Base-by-base conservation (phyloP, 179 eudicot genomes). In the Pouteria campechiana region DNA sequence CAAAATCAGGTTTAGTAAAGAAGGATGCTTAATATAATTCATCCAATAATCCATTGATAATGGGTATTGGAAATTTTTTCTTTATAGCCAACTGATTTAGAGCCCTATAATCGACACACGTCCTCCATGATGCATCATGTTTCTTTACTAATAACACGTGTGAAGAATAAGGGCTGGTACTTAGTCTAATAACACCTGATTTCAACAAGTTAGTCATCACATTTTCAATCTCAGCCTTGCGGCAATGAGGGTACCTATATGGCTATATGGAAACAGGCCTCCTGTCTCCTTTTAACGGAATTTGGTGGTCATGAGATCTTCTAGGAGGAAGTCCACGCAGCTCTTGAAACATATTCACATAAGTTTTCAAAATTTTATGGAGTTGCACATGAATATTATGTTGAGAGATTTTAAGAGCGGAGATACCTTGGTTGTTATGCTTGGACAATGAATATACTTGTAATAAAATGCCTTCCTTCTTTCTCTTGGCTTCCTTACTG, bases 91-190 rank as follows among this genome's bases (percentile, higher is more conserved):
- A 6, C 14, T 27, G 3, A 30, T 20, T 41, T 9, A 41, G 27
- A 2, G 44, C 25, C 1, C 44, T 25, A 19, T 40, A 40, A 10
- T 40, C 44, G 19, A 40, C 44, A 40, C 10, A 40, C 44, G n/a
- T n/a, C 2, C 44, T 3, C 27, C 25, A 40, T 8, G 44, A 17
- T 2, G 15, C 25, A 21, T 41, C 46, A 8, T 21, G 10, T 11
- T 41, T 41, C 46, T 20, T 19, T 3, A 41, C 27, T 11, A 41
- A 21, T 2, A 20, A 14, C 6, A 44, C 32, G 4, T 36, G 50
- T 4, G 23, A 28, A 2, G 50, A 45, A 30, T 15, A 45, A 2
- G 37, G 37, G 23, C 37, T 29, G n/a, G 29, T 45, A 17, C 50
- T 45, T 0, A 25, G 50, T 6, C 22, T 17, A 16, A 45, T 30